These are phyloP conservation scores for Phytophthora quininea DNA, from an alignment of 352 stramenopile genomes.

Conservation along the genomic window DNA sequence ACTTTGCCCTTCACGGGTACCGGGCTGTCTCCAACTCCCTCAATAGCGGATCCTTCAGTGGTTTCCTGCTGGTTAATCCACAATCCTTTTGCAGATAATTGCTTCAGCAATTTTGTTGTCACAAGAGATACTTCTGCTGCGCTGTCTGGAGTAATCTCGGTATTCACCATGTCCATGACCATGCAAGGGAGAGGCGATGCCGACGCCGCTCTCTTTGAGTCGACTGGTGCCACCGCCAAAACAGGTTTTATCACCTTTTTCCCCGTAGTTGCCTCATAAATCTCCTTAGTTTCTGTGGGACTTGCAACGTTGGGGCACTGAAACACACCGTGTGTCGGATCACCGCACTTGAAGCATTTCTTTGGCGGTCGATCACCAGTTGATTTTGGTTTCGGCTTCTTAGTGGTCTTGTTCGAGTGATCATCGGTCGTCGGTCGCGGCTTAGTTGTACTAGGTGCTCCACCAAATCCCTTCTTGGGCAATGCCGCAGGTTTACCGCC, in stretches of 20 bases:
- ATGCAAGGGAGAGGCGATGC: background rate
- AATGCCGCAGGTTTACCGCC: no score
- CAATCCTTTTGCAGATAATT: background rate
- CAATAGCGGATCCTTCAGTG: background rate
- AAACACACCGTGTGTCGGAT: constrained; percentile 16
- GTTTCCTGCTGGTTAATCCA: background rate
- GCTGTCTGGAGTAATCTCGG: constrained; percentile 8
- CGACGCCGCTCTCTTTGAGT: background rate
- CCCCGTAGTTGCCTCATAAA: background rate
- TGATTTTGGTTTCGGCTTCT: background rate
- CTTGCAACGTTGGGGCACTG: constrained; percentile 6
- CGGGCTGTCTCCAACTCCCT: constrained; percentile 7
- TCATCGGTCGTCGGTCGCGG: no score
- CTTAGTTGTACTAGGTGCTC: background rate
- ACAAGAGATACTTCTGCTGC: constrained; percentile 16
- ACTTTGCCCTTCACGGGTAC: constrained; percentile 17
- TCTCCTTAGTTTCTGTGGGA: constrained; percentile 8
- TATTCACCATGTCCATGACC: constrained; percentile 11
- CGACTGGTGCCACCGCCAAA: background rate
- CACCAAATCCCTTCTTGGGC: background rate
- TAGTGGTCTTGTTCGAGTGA: background rate
- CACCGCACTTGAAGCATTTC: constrained; percentile 13
- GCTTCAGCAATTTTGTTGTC: constrained; percentile 12
- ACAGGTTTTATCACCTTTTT: constrained; percentile 15
- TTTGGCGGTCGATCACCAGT: background rate